Base-by-base conservation (phyloP, 2,329 filamentous ascomycete species). In the Paecilomyces fulvus region DNA sequence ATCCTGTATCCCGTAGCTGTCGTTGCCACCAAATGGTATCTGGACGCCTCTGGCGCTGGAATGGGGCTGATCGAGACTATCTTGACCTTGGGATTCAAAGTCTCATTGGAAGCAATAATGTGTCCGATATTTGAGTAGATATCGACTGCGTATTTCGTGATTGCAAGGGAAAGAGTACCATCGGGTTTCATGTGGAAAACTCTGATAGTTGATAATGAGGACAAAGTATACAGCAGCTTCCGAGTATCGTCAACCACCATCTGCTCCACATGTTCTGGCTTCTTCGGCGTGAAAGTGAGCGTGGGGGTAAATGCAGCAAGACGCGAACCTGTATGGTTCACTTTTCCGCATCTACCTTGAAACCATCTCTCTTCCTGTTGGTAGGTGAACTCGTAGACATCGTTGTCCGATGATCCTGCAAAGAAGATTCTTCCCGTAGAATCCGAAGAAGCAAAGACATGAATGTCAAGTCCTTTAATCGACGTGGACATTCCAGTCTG, bases 321-420 rank as follows among this genome's bases (percentile, higher is more conserved):
- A 31, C 87, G 86, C 3, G 83, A 85, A 69, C 83, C 87, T 52
- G 87, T 92, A 70, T 96, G 94, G 69, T 95, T 95, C 60, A 92
- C 85, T 74, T 92, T 96, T 58, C 87, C 86, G 69, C 90, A 95
- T 62, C 88, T 84, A 71, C 86, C 91, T 54, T 89, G 87, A 69
- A 99, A 99, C 94, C 94, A 99, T 64, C 89, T 88, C 74, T 99
- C 94, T 71, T 97, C 91, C 67, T 96, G 91, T 73, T 97, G 92
- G 70, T 99, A 99, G 63, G 88, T 92, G 55, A 99, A 82, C 73
- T 99, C 94, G 70, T 94, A 90, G 51, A 99, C 84, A 65, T 97
- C 92, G 61, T 90, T 90, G 62, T 92, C 89, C 53, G 80, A 82
- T 53, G 81, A 82, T 37, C 91, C 90, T 48, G 88, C 86, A 67